Evolutionary conservation across 352 stramenopile genomes (phyloP), one percentile per base, ranked within the genome.

Genomic region (Thraustochytrium sp.): DNA sequence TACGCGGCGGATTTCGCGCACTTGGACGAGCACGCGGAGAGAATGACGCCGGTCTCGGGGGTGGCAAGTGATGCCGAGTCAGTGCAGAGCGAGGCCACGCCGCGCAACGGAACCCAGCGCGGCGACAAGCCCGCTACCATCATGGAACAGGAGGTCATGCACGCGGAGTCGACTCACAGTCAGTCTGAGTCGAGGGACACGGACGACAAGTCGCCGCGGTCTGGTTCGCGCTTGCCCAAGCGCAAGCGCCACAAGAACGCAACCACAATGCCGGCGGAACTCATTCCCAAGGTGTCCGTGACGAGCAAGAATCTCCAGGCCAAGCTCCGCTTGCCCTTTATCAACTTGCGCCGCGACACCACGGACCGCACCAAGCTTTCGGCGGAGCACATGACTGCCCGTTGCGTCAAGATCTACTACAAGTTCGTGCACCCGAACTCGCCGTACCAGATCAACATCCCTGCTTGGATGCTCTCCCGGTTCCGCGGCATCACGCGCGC

Each of bases 381-480:
- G 11, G 9, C 9, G 5, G 64, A 77, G 42, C 23, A 62, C 40
- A 77, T 77, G 64, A 29, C n/a, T 11, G 44, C 21, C 31, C 42
- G 48, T 9, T 77, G 64, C 48, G 21, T 77, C n/a, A 9, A 61
- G 5, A 77, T 77, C 48, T 77, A 77, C 64, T 44, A 31, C 26
- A 77, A 77, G 31, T 77, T 77, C 36, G 64, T 77, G 40, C 48
- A 54, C 31, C 38, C 13, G 13, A 77, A 61, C 44, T 21, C 64
- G 2, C 42, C 42, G 36, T 62, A 62, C 42, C 64, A 77, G 48
- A 61, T 77, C 29, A 77, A 77, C 48, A 54, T 77, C 44, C 64
- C 64, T 68, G 42, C 64, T 9, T 64, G 34, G 8, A 54, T 77
- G 42, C 64, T 77, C 64, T 11, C 48, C 4, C 64, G 42, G 5